phyloP scores from a whole-genome alignment of 2,329 filamentous ascomycete genomes.

The Pseudogymnoascus verrucosus region DNA sequence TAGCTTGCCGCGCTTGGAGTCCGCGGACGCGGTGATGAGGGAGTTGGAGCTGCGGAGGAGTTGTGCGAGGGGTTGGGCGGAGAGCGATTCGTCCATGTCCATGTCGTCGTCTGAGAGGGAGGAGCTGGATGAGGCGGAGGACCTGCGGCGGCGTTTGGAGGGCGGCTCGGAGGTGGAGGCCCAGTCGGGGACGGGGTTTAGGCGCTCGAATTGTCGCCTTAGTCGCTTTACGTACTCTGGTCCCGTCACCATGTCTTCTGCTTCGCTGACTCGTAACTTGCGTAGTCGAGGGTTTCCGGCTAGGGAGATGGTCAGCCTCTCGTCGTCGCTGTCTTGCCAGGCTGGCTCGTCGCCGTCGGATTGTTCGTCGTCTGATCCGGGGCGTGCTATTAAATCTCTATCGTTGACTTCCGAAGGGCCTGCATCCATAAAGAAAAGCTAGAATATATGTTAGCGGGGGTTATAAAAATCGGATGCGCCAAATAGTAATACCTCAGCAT shows the following conservation, averaged over 20 bases:
- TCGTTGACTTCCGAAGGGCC: conserved; percentile 22
- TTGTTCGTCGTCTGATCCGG: conserved; percentile 28
- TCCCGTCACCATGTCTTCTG: conserved; percentile 79
- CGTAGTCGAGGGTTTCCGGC: conserved; percentile 66
- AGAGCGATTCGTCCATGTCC: conserved; percentile 50
- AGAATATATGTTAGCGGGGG: conserved; percentile 2
- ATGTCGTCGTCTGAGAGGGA: conserved; percentile 35
- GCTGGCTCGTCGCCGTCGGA: conserved; percentile 46
- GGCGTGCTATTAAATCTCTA: conserved; percentile 17
- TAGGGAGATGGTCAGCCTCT: conserved; percentile 75
- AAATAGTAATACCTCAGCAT: conserved; percentile 48
- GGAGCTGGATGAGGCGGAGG: conserved; percentile 38
- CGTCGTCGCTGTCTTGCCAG: conserved; percentile 96
- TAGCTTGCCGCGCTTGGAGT: conserved; percentile 59
- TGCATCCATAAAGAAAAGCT: conserved; percentile 31
- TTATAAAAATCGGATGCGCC: conserved; percentile 10
- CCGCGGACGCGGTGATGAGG: conserved; percentile 44
- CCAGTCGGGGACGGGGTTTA: conserved; percentile 55
- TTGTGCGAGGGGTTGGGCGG: conserved; percentile 67
- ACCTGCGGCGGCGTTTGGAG: conserved; percentile 42
- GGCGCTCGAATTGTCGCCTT: conserved; percentile 63
- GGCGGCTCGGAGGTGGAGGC: conserved; percentile 44
- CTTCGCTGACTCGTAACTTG: conserved; percentile 73
- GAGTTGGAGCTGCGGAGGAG: conserved; percentile 69
- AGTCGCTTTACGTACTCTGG: conserved; percentile 76